Base-by-base conservation (phyloP, 305 asterid genomes). In the Rubia balearica region DNA sequence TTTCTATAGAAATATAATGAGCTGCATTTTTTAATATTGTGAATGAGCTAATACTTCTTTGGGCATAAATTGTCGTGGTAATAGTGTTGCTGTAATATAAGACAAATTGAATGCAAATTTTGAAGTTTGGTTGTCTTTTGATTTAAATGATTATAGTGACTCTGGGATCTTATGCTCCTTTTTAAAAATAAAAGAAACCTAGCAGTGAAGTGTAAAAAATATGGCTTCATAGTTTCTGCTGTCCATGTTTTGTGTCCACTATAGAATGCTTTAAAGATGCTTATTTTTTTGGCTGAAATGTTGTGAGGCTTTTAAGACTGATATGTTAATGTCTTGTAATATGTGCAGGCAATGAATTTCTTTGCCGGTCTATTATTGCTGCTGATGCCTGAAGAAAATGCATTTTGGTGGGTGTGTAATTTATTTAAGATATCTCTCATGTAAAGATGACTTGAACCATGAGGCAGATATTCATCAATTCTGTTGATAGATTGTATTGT, bases 291-390 rank as follows among this genome's bases (percentile, higher is more conserved):
- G 27, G 49, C 53, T 55, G 33, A 63, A 63, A 53, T 62, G 27
- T 40, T 46, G 8, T 45, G 17, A 19, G 71, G 14, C 48, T 42
- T 55, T 65, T 62, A 11, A 43, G 46, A 55, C 82, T 81, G 66
- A 79, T 71, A 49, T 69, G 33, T 42, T 48, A 7, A 51, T 66
- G 17, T 67, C 24, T 68, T 49, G 64, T 73, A 48, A 75, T 78
- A 66, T 76, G 57, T 86, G 89, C 95, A 95, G 99, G 99, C 99
- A 73, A 95, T 91, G 99, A 91, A 91, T 82, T 94, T 94, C 87
- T 94, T 91, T 63, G 97, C 96, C 19, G 97, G 96, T 74, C 79
- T 93, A 81, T 83, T 93, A 70, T 83, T 93, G 85, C 94, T 93
- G 78, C 74, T 93, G 78, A 93, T 93, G 97, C 90, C 96, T 16